phyloP scores from a whole-genome alignment of 1,139 yeast species.

The Insectozyma bohioensis region DNA sequence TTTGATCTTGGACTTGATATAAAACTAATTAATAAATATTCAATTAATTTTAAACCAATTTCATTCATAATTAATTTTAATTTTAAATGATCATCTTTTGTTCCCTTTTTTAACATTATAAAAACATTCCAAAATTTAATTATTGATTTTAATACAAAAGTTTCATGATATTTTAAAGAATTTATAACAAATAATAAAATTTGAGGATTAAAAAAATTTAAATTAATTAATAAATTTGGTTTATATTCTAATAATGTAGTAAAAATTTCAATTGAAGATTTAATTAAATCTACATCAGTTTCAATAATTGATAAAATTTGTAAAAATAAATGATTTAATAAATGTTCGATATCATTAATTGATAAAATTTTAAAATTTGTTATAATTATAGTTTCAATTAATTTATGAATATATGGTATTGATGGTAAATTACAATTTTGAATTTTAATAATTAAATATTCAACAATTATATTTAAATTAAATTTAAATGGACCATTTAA shows the following conservation, averaged over 20 bases:
- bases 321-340: conserved; percentile 31
- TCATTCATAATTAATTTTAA: conserved; percentile 34
- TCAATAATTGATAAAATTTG: conserved; percentile 35
- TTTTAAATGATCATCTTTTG: conserved; percentile 42
- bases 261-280: conserved; percentile 42
- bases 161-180: conserved; percentile 56
- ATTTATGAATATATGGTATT: conserved; percentile 38
- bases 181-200: conserved; percentile 44
- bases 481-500: conserved; percentile 62
- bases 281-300: conserved; percentile 54
- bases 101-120: conserved; percentile 53
- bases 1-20: conserved; percentile 59
- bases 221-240: conserved; percentile 49
- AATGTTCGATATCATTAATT: conserved; percentile 25
- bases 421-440: conserved; percentile 28
- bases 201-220: conserved; percentile 29
- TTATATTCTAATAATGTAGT: conserved; percentile 46
- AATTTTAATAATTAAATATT: conserved; percentile 45
- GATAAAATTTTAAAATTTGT: conserved; percentile 29
- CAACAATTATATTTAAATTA: conserved; percentile 37
- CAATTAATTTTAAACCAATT: conserved; percentile 38
- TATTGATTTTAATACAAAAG: conserved; percentile 61
- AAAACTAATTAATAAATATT: conserved; percentile 34
- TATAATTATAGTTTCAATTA: conserved; percentile 42
- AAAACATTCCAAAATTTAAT: conserved; percentile 66